Percentiles rank a stretch among this genome's conserved stretches.
Evolutionary conservation across 768 basidiomycete species (phyloP).

Genomic region (Lentinula sp.): DNA sequence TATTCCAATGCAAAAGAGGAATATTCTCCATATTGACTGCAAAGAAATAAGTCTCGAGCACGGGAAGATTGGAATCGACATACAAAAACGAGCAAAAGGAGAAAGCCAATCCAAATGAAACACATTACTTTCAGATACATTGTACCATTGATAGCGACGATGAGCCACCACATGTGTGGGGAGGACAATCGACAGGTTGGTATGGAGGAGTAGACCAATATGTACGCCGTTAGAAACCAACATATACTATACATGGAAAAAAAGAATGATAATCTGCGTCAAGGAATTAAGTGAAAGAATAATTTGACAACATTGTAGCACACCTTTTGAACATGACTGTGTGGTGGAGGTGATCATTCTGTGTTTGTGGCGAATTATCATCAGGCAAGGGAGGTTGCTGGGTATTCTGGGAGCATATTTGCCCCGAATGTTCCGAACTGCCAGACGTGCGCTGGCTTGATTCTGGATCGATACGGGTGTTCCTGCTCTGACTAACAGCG

Average conservation of each 20-base stretch:
- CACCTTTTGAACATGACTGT: constrained; percentile 23
- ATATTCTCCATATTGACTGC: constrained; percentile 72
- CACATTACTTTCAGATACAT: constrained; percentile 77
- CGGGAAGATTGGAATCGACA: neutral
- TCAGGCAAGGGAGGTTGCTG: neutral
- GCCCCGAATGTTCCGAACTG: neutral
- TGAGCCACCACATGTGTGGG: constrained; percentile 85
- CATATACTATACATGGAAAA: constrained; percentile 68
- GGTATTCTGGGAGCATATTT: neutral
- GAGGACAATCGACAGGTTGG: constrained; percentile 66
- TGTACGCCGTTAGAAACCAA: constrained; percentile 81
- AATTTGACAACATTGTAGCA: neutral
- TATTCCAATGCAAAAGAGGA: constrained; percentile 73
- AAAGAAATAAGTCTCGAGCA: neutral
- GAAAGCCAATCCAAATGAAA: constrained; percentile 70
- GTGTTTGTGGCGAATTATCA: neutral
- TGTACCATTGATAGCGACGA: constrained; percentile 72
- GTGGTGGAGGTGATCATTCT: constrained; percentile 9
- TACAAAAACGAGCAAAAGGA: constrained; percentile 71
- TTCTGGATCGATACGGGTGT: neutral
- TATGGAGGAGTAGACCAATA: constrained; percentile 72
- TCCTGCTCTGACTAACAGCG: neutral
- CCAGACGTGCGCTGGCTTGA: constrained; percentile 3
- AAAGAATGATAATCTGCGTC: constrained; percentile 52
- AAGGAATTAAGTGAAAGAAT: neutral